Base-by-base conservation (phyloP, 352 stramenopile genomes). In the Plasmopara muralis region DNA sequence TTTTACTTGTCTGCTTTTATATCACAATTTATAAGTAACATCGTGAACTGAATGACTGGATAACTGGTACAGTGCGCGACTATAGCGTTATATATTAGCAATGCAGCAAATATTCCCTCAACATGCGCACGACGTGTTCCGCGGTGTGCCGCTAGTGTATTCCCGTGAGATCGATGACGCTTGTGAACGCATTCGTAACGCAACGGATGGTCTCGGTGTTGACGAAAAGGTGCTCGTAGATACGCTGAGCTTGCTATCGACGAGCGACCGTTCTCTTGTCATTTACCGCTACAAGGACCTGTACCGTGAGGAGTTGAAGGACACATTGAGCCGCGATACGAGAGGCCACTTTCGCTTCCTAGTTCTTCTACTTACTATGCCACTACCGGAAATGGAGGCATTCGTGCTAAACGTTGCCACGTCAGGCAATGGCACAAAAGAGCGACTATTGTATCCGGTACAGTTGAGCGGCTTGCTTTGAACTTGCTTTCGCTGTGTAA, bases 391-490 rank as follows among this genome's bases (percentile, higher is more conserved):
- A 39, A 68, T 69, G 48, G 81, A 92, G 54, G 73, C 81, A 13
- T 83, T 84, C 52, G 61, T 89, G 43, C 46, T 92, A 12, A 69
- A 76, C 49, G 46, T 86, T 35, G 78, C 77, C 35, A 75, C 64
- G 33, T 70, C 62, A 6, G 71, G 75, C 35, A 57, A 47, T 15
- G 68, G 73, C 47, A 85, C 74, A 10, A 83, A 67, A 14, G 81
- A 92, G 58, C 70, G 76, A 47, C 56, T 85, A 38, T 53, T 92
- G 31, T 89, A 83, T 35, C 79, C 81, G 50, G 80, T 90, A 67
- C 50, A 53, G 18, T n/a, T 9, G 51, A 25, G 20, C 25, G 25
- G 20, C 31, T 16, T 34, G 9, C n/a, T 34, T 39, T n/a, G 28
- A 38, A 37, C 5, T 33, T 4, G 9, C 33, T 29, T 52, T 13